Evolutionary conservation across 148 eudicot species (phyloP), one percentile per base, ranked within the genome.

Genomic region (Rhododendron kiyosumense): DNA sequence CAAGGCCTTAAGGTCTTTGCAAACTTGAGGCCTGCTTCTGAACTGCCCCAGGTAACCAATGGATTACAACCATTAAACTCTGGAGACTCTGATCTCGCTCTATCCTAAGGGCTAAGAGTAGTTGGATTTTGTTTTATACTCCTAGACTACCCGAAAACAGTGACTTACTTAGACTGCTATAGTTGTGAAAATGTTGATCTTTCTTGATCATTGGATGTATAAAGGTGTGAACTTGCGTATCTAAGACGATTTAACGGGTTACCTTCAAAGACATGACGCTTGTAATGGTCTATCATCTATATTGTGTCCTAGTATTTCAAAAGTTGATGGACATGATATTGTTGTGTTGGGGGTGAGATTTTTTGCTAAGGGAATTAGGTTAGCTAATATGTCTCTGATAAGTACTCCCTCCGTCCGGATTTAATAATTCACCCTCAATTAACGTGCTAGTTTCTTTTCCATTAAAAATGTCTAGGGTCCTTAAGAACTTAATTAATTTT

Each of bases 1-100:
- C 93, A 90, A 85, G 99, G 97, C 86, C 99, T 96, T 89, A 85
- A 94, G 82, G 99, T 96, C 80, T 96, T 96, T 88, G 99, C 99
- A 36, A 96, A 96, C 88, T 91, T 96, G 89, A 95, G 99, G 88
- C 99, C 98, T 3, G 98, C 98, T 46, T 88, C 94, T 84, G 96
- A 95, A 85, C 85, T 96, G 83, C 97, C 98, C 57, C 99, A 96
- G 99, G 98, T 96, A 81, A 45, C 52, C 48, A 2, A 36, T 73
- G 46, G 80, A 34, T 10, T 14, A 73, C 51, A 12, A 84, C 74
- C 30, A 24, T 67, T 7, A 26, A 26, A 28, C 36, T 67, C 17
- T 28, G 15, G 3, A 51, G 57, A 12, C 57, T 14, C 57, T 28
- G 13, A 67, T 67, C 74, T 67, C 6, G 26, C 4, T 26, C 24